phyloP scores from a whole-genome alignment of 2,329 filamentous ascomycete genomes.

The Monosporascus sp. region DNA sequence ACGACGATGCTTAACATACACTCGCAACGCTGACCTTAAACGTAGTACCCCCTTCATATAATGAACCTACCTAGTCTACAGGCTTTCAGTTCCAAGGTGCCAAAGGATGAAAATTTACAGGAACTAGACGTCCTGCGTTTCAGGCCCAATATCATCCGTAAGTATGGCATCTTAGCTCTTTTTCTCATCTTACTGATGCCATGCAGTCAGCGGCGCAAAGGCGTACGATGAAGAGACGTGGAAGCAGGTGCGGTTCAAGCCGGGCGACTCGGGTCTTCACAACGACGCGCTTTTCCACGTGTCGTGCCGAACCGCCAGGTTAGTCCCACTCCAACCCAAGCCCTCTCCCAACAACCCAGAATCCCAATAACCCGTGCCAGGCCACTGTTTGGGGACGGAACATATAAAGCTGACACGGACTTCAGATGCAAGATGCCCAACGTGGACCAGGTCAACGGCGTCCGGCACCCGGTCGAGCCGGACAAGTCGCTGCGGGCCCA shows the following conservation, averaged over 20 bases:
- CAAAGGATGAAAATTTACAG: conserved; percentile 41
- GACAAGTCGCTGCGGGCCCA: conserved; percentile 53
- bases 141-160: conserved; percentile 66
- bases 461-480: conserved; percentile 50
- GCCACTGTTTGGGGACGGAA: too few relatives aligned
- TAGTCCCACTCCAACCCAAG: conserved; percentile 18
- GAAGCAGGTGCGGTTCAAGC: conserved; percentile 54
- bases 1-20: conserved; percentile 3
- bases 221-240: conserved; percentile 67
- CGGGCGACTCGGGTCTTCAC: conserved; percentile 41
- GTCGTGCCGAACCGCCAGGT: conserved; percentile 61
- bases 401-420: too few relatives aligned
- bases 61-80: conserved; percentile 60
- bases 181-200: conserved; percentile 3
- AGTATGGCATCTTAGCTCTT: conserved; percentile 12
- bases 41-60: conserved; percentile 64
- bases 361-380: too few relatives aligned
- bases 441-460: conserved; percentile 57
- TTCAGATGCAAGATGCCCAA: conserved; percentile 64
- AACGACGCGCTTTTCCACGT: conserved; percentile 43
- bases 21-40: conserved; percentile 2
- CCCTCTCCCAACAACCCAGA: neutral
- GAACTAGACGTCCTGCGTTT: conserved; percentile 60
- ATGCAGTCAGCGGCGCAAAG: conserved; percentile 52
- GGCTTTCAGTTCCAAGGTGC: conserved; percentile 52